Percentiles rank a stretch among this genome's conserved stretches.
phyloP scores from a whole-genome alignment of 1,284 basidiomycete genomes.

The Cutaneotrichosporon dermatis region DNA sequence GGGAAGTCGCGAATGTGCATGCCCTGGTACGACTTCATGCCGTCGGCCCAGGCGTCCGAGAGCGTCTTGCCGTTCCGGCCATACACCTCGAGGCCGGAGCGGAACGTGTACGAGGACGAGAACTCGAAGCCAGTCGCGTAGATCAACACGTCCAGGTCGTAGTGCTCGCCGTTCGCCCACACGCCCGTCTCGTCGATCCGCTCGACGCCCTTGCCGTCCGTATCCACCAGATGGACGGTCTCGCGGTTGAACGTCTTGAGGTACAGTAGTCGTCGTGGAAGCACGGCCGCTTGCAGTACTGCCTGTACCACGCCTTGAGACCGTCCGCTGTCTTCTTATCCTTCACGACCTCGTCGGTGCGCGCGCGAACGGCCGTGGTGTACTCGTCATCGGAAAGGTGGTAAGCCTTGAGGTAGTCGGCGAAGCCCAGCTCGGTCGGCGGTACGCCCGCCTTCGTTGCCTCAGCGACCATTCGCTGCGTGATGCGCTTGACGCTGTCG shows the following conservation, averaged over 20 bases:
- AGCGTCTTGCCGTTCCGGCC: conserved; percentile 9
- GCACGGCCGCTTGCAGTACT: conserved; percentile 15
- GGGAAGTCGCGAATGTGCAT: conserved; percentile 16
- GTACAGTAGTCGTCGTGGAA: conserved; percentile 20
- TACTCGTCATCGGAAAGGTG: conserved; percentile 11
- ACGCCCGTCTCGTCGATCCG: conserved; percentile 13
- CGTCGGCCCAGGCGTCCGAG: conserved; percentile 14
- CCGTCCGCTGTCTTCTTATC: conserved; percentile 7
- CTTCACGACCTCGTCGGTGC: conserved; percentile 12
- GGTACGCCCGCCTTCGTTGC: background rate
- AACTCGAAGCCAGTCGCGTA: conserved; percentile 20
- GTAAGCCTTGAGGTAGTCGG: background rate
- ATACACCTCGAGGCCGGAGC: conserved; percentile 10
- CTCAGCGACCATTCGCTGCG: conserved; percentile 6
- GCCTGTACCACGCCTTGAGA: conserved; percentile 20
- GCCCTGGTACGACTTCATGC: conserved; percentile 14
- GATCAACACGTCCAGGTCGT: conserved; percentile 14
- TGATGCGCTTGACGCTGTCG: conserved; percentile 9
- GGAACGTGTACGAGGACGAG: conserved; percentile 5
- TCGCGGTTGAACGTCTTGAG: conserved; percentile 13
- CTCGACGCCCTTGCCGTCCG: conserved; percentile 14
- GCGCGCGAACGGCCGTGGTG: conserved; percentile 5
- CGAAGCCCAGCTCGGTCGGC: background rate
- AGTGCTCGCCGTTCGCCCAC: conserved; percentile 12
- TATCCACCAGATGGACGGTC: conserved; percentile 17